These are phyloP conservation scores for Fusarium annulatum DNA, from an alignment of 2,329 filamentous ascomycete species.

Conservation along the genomic window DNA sequence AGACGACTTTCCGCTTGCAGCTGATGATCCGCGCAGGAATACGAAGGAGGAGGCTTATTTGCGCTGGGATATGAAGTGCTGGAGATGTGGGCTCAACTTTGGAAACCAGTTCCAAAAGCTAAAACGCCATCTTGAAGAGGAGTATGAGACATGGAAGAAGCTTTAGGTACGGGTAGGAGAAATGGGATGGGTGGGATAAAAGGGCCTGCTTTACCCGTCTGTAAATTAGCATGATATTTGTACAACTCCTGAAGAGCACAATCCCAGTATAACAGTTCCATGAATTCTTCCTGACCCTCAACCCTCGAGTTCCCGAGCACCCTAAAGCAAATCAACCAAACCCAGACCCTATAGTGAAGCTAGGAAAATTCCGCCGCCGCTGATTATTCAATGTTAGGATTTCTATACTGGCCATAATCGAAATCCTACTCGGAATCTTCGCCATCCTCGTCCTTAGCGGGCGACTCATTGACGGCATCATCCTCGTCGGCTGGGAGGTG, in stretches of 20 bases:
- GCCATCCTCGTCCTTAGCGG: slow-evolving; percentile 36
- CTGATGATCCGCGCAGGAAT: slow-evolving; percentile 71
- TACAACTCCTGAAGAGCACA: slow-evolving; percentile 28
- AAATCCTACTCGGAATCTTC: slow-evolving; percentile 30
- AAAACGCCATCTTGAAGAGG: slow-evolving; percentile 78
- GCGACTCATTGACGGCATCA: slow-evolving; percentile 15
- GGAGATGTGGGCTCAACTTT: slow-evolving; percentile 83
- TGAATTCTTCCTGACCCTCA: slow-evolving; percentile 1
- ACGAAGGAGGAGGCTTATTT: slow-evolving; percentile 70
- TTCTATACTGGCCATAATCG: neutral
- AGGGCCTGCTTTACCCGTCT: slow-evolving; percentile 32
- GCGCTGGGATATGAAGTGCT: slow-evolving; percentile 77
- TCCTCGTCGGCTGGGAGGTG: slow-evolving; percentile 28
- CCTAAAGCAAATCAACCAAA: slow-evolving; percentile 3
- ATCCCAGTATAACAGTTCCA: slow-evolving; percentile 7
- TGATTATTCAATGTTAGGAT: neutral
- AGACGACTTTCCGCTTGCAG: slow-evolving; percentile 79
- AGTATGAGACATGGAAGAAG: slow-evolving; percentile 80
- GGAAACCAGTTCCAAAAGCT: slow-evolving; percentile 77
- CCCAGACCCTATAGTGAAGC: slow-evolving; percentile 4
- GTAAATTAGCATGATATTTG: slow-evolving; percentile 21
- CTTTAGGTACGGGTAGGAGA: slow-evolving; percentile 55
- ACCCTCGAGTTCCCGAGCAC: neutral
- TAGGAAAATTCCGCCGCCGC: neutral
- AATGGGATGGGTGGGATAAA: slow-evolving; percentile 1